Evolutionary conservation across 2,329 filamentous ascomycete genomes (phyloP).

Genomic region (Aspergillus sp.): DNA sequence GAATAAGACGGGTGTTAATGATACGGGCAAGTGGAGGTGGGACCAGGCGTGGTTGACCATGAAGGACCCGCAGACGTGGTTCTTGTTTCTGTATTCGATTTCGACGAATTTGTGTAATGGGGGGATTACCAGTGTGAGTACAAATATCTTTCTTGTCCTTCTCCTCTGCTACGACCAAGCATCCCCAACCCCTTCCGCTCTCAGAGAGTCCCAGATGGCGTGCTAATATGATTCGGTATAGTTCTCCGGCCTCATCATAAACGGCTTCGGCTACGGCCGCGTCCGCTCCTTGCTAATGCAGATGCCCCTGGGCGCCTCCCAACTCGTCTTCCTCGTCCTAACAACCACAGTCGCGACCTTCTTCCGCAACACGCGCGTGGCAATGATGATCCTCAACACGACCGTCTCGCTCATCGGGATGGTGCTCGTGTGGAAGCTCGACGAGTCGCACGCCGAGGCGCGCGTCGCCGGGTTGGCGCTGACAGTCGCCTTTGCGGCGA

Average conservation of each 20-base stretch:
- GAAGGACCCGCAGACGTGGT: conserved; percentile 39
- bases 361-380: conserved; percentile 33
- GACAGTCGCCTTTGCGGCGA: conserved; percentile 38
- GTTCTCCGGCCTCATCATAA: conserved; percentile 41
- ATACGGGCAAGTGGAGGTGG: conserved; percentile 49
- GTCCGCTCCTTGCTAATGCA: conserved; percentile 42
- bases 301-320: conserved; percentile 41
- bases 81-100: conserved; percentile 37
- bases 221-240: not conserved
- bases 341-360: conserved; percentile 35
- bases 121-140: conserved; percentile 35
- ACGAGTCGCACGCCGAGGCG: conserved; percentile 29
- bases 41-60: conserved; percentile 45
- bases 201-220: not conserved
- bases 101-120: conserved; percentile 41
- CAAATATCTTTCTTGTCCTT: too few relatives aligned
- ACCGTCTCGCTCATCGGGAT: conserved; percentile 35
- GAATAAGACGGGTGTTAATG: conserved; percentile 60
- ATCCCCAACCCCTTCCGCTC: too few relatives aligned
- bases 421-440: conserved; percentile 38
- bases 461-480: conserved; percentile 38
- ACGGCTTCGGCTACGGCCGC: conserved; percentile 45
- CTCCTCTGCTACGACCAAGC: too few relatives aligned
- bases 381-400: conserved; percentile 41
- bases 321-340: conserved; percentile 39